phyloP scores from a whole-genome alignment of 176 grass and related monocot species.

The Cenchrus americanus region DNA sequence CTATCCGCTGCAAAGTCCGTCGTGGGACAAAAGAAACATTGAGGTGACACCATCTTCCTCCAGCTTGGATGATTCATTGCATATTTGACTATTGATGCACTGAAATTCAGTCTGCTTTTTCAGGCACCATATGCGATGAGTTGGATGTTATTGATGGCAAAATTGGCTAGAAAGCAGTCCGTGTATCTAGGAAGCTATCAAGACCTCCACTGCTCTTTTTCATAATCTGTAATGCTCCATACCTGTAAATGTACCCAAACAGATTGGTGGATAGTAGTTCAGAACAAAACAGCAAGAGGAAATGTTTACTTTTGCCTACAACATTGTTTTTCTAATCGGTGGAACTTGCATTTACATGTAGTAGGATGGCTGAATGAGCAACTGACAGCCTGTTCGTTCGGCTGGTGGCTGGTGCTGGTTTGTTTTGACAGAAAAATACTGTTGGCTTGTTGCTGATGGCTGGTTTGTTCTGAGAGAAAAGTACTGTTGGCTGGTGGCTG shows the following conservation, averaged over 20 bases:
- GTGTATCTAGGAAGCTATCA: slow-evolving; percentile 3
- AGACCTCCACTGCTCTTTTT: background rate
- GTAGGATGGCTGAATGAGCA: background rate
- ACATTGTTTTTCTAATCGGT: background rate
- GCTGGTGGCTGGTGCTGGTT: no score
- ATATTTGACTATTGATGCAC: background rate
- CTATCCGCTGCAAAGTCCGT: slow-evolving; percentile 88
- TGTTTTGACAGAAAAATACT: no score
- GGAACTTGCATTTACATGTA: slow-evolving; percentile 8
- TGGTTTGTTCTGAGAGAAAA: no score
- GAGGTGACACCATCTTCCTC: slow-evolving; percentile 48
- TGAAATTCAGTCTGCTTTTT: slow-evolving; percentile 19
- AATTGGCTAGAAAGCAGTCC: slow-evolving; percentile 10
- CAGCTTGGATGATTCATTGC: background rate
- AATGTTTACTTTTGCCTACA: background rate
- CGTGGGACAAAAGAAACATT: slow-evolving; percentile 92
- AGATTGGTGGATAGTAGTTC: background rate
- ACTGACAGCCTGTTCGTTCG: no score
- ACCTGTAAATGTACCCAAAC: slow-evolving; percentile 38
- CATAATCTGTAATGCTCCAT: slow-evolving; percentile 27
- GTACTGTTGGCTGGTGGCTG: no score
- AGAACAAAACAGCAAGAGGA: background rate
- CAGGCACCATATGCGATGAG: slow-evolving; percentile 90
- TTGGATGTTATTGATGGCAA: background rate
- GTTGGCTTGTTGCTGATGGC: no score